These are phyloP conservation scores for Camellia lanceoleosa DNA, from an alignment of 148 eudicot genomes.

Conservation along the genomic window DNA sequence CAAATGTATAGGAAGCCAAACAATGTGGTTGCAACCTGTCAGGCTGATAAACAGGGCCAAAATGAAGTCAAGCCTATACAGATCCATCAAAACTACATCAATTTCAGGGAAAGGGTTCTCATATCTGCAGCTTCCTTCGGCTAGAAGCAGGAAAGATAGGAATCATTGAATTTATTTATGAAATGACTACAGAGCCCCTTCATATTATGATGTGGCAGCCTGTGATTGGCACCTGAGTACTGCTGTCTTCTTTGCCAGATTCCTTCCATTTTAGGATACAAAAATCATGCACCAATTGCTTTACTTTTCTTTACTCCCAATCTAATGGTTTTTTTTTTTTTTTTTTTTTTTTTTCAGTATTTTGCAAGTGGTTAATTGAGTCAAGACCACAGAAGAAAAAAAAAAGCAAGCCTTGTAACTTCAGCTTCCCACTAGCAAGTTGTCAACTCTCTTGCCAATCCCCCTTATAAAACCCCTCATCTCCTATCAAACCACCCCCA, in stretches of 20 bases:
- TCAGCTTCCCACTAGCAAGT: neutral
- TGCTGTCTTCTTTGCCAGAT: neutral
- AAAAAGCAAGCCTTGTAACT: constrained; percentile 17
- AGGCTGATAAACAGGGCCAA: no score
- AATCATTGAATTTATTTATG: neutral
- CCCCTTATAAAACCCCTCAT: neutral
- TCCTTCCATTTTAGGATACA: neutral
- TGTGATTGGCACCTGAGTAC: neutral
- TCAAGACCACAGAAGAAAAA: neutral
- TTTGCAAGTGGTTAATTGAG: constrained; percentile 1
- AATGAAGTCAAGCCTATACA: no score
- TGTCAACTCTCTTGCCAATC: neutral
- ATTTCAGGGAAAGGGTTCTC: neutral
- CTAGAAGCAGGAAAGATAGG: no score
- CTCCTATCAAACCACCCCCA: neutral
- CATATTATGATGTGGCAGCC: neutral
- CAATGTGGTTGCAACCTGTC: no score
- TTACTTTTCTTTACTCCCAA: constrained; percentile 13
- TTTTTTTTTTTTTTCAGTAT: neutral
- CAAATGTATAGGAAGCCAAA: no score
- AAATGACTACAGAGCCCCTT: neutral
- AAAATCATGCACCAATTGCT: neutral
- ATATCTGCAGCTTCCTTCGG: no score
- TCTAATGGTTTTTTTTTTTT: neutral
- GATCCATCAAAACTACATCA: neutral